Base-by-base conservation (phyloP, 2,329 filamentous ascomycete genomes). In the Aspergillus melleus region DNA sequence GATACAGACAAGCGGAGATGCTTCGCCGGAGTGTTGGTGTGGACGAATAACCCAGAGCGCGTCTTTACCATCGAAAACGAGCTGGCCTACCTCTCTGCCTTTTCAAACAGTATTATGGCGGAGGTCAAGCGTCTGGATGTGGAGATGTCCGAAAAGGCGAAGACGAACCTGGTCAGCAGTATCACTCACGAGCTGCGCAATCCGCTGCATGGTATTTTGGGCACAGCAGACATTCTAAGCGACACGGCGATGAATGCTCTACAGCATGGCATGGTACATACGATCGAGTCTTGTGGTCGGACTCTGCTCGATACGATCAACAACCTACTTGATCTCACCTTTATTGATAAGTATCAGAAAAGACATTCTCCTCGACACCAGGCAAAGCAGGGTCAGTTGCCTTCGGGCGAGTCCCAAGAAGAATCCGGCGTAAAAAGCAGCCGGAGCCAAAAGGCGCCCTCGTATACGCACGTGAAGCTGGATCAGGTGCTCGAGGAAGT, bases 281-380 rank as follows among this genome's bases (percentile, higher is more conserved):
- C 76, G 0, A 73, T 80, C 19, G 70, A 74, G 32, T 74, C 68
- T 9, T 81, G 77, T 60, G 78, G 75, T 1, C 70, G 73, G 2
- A 79, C 78, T 0, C 64, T 81, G 0, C 64, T 80, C 1, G 77
- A 79, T 51, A 78, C 76, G 0, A 73, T 81, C 49, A 75, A 77
- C 44, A 69, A 76, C 50, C 58, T 77, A 20, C 69, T 77, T 0
- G 74, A 76, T 11, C 68, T 70, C 14, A 62, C 71, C 0, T 66
- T 65, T n/a, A 72, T 74, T 42, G 69, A 71, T 50, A 62, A 69
- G 6, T 57, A 67, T 32, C 22, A 55, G 22, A 58, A 57, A 22
- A 59, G 52, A 14, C 16, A 47, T 16, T 22, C 55, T 8, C 9
- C 44, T 8, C 19, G 10, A 5, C 44, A 54, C 50, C 26, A n/a